Evolutionary conservation across 164 flowering plant species (phyloP).

Genomic region (Brasenia schreberi): DNA sequence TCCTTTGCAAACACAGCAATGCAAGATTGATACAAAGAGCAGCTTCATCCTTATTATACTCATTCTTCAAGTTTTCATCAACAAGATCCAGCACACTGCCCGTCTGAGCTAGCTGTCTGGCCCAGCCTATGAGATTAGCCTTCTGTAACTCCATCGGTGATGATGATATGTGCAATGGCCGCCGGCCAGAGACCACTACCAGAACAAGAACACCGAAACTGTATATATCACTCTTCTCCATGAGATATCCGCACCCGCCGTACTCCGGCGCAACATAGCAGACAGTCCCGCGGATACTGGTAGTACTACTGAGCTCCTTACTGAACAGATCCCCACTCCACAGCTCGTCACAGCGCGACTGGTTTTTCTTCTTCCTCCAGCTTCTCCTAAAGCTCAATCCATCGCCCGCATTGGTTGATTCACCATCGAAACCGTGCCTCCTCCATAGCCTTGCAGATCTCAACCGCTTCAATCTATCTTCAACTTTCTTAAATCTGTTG

Average conservation of each 20-base stretch:
- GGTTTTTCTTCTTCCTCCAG: slow-evolving; percentile 46
- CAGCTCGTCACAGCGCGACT: slow-evolving; percentile 41
- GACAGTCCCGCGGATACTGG: slow-evolving; percentile 97
- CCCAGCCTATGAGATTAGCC: slow-evolving; percentile 93
- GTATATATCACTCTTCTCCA: slow-evolving; percentile 95
- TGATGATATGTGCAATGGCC: slow-evolving; percentile 82
- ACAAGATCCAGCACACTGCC: slow-evolving; percentile 76
- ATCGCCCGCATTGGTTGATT: slow-evolving; percentile 9
- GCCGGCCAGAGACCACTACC: slow-evolving; percentile 81
- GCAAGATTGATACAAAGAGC: slow-evolving; percentile 74
- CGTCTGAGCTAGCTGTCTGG: slow-evolving; percentile 59
- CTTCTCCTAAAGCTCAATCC: slow-evolving; percentile 82
- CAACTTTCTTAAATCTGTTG: slow-evolving; percentile 26
- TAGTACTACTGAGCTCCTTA: slow-evolving; percentile 92
- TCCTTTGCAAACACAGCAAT: slow-evolving; percentile 67
- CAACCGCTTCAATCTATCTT: slow-evolving; percentile 35
- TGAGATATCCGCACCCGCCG: slow-evolving; percentile 69
- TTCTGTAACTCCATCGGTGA: slow-evolving; percentile 97
- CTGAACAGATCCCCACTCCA: slow-evolving; percentile 95
- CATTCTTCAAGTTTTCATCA: slow-evolving; percentile 56
- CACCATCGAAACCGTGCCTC: neutral
- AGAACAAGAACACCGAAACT: slow-evolving; percentile 87
- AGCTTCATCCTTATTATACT: slow-evolving; percentile 58
- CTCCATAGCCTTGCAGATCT: neutral
- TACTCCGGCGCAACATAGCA: slow-evolving; percentile 97